Percentiles rank a stretch among this genome's conserved stretches.
Conservation (phyloP, 139 green algal species). For the Bryopsis sp. region DNA sequence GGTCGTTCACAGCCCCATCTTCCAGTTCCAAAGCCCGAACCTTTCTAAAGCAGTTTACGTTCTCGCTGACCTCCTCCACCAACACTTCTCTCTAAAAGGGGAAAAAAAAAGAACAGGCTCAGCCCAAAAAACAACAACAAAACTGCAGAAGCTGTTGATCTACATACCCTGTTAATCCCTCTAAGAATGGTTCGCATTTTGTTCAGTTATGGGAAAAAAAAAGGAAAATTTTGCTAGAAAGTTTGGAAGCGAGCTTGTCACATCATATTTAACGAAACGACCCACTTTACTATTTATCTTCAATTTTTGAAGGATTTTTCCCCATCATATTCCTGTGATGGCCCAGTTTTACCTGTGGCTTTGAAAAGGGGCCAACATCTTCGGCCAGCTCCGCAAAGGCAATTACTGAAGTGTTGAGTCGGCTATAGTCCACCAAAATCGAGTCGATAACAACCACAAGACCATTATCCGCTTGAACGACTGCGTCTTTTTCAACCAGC, state of each 20-base stretch:
- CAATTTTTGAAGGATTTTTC: too few species aligned
- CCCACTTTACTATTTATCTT: too few species aligned
- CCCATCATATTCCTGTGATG: too few species aligned
- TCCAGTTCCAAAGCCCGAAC: not conserved
- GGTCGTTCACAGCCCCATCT: too few species aligned
- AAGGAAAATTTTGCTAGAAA: too few species aligned
- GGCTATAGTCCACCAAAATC: not conserved
- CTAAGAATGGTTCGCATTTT: too few species aligned
- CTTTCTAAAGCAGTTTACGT: not conserved
- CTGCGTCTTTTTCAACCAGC: not conserved
- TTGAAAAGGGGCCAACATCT: conserved; percentile 3
- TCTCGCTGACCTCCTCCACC: not conserved
- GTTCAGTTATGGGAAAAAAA: too few species aligned
- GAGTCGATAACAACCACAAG: not conserved
- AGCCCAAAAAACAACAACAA: not conserved
- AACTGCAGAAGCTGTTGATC: not conserved
- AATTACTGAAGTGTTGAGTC: not conserved
- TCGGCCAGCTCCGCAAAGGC: not conserved
- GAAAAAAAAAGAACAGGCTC: not conserved
- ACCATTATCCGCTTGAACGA: not conserved
- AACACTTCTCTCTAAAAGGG: not conserved
- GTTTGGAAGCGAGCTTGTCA: too few species aligned
- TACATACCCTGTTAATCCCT: too few species aligned
- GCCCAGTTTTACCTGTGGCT: not conserved
- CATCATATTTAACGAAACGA: too few species aligned